These are phyloP conservation scores for Dendrocalamus latiflorus DNA, from an alignment of 202 grass and related monocot species.

Conservation along the genomic window DNA sequence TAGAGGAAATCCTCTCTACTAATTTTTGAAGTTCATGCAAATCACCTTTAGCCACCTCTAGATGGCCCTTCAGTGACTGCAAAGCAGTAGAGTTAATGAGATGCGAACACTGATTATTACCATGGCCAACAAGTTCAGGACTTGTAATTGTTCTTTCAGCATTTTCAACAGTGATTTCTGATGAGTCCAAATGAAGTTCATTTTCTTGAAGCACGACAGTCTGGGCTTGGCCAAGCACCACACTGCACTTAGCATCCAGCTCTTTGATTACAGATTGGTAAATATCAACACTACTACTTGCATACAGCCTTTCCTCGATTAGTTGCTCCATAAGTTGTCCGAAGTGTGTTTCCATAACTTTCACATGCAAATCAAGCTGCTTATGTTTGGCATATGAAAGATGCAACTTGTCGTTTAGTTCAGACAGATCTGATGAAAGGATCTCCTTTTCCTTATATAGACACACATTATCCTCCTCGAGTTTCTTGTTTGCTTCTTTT, in stretches of 20 bases:
- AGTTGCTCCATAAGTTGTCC: conserved; percentile 52
- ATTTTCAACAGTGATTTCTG: conserved; percentile 37
- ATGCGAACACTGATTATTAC: conserved; percentile 7
- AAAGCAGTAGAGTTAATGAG: conserved; percentile 37
- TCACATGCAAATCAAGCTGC: conserved; percentile 51
- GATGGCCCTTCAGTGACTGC: conserved; percentile 49
- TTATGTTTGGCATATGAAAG: conserved; percentile 46
- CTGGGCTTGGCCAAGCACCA: conserved; percentile 8
- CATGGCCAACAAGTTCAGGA: conserved; percentile 14
- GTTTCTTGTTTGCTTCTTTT: conserved; percentile 46
- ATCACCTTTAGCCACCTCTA: conserved; percentile 61
- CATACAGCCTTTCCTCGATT: conserved; percentile 45
- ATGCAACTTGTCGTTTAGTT: conserved; percentile 47
- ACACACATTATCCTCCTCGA: conserved; percentile 58
- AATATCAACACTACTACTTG: conserved; percentile 36
- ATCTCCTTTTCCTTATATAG: conserved; percentile 52
- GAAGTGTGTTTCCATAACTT: conserved; percentile 35
- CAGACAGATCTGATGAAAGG: conserved; percentile 54
- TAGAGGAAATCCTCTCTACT: conserved; percentile 57
- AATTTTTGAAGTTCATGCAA: conserved; percentile 69
- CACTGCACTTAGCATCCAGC: conserved; percentile 18
- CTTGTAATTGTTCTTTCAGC: conserved; percentile 29
- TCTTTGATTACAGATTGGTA: conserved; percentile 52
- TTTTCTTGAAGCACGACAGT: conserved; percentile 33
- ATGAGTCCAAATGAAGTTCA: conserved; percentile 27